These are phyloP conservation scores for Musa itinerans DNA, from an alignment of 176 grass and related monocot genomes.

Conservation along the genomic window DNA sequence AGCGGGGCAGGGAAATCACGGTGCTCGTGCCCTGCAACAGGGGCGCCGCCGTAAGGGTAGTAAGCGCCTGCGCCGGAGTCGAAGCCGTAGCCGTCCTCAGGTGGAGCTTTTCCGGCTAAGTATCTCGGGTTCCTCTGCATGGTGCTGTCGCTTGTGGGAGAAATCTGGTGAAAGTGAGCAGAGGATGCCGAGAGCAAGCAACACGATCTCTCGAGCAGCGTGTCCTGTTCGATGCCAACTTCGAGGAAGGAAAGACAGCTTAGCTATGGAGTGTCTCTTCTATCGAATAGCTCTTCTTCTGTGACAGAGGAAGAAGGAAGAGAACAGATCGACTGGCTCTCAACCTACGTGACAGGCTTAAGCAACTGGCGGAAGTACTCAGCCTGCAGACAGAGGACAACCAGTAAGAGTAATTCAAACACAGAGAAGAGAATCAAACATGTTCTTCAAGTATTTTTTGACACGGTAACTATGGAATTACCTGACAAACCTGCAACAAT, in stretches of 20 bases:
- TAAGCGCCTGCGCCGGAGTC: conserved; percentile 28
- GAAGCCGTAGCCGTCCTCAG: conserved; percentile 6
- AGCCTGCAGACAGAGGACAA: conserved; percentile 26
- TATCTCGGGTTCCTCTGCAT: conserved; percentile 63
- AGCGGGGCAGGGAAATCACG: conserved; percentile 65
- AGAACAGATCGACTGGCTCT: not conserved
- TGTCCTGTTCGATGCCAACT: too few relatives aligned
- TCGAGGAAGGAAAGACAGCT: not conserved
- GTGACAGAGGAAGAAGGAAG: not conserved
- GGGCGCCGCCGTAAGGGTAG: conserved; percentile 28
- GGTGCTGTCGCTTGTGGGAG: not conserved
- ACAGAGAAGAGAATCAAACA: not conserved
- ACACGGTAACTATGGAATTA: not conserved
- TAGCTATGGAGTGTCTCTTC: not conserved
- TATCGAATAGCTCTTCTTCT: not conserved
- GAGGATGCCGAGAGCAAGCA: too few relatives aligned
- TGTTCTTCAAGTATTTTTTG: too few relatives aligned
- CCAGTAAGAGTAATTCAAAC: too few relatives aligned
- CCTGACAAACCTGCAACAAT: conserved; percentile 57
- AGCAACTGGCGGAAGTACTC: conserved; percentile 92
- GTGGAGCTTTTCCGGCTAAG: conserved; percentile 39
- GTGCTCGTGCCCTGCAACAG: conserved; percentile 32
- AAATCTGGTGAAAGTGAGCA: not conserved
- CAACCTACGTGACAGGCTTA: conserved; percentile 78
- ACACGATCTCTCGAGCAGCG: too few relatives aligned